These are phyloP conservation scores for Geranium brycei DNA, from an alignment of 345 rosid genomes.

Conservation along the genomic window DNA sequence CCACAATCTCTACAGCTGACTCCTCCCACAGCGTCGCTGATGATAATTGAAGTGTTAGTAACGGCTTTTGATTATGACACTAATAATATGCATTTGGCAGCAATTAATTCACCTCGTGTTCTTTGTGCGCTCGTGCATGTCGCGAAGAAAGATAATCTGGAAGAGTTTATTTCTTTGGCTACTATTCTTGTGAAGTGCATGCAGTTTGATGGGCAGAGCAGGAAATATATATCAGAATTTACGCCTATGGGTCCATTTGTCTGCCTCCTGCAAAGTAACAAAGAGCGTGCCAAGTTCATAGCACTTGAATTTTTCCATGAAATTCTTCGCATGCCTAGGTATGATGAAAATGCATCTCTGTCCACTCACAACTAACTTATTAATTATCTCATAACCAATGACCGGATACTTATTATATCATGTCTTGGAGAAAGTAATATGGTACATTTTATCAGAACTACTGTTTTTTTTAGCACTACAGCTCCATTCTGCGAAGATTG, in stretches of 20 bases:
- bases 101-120: slow-evolving; percentile 54
- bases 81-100: slow-evolving; percentile 56
- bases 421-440: too few relatives aligned
- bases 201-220: slow-evolving; percentile 74
- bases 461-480: too few relatives aligned
- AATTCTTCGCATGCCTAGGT: slow-evolving; percentile 69
- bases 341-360: slow-evolving; percentile 1
- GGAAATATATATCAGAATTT: slow-evolving; percentile 38
- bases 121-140: slow-evolving; percentile 53
- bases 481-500: too few relatives aligned
- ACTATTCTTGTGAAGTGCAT: slow-evolving; percentile 71
- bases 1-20: slow-evolving; percentile 35
- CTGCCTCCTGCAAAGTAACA: slow-evolving; percentile 38
- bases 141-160: slow-evolving; percentile 33
- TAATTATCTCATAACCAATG: too few relatives aligned
- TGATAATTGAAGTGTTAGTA: slow-evolving; percentile 73
- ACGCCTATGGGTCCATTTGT: slow-evolving; percentile 53
- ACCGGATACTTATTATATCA: too few relatives aligned
- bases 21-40: slow-evolving; percentile 73
- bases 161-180: slow-evolving; percentile 50
- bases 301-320: slow-evolving; percentile 75
- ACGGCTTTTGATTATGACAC: slow-evolving; percentile 73
- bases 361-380: too few relatives aligned
- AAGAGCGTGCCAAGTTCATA: slow-evolving; percentile 32
- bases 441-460: too few relatives aligned